Evolutionary conservation across 345 rosid species (phyloP).

Genomic region (Sonneratia alba): DNA sequence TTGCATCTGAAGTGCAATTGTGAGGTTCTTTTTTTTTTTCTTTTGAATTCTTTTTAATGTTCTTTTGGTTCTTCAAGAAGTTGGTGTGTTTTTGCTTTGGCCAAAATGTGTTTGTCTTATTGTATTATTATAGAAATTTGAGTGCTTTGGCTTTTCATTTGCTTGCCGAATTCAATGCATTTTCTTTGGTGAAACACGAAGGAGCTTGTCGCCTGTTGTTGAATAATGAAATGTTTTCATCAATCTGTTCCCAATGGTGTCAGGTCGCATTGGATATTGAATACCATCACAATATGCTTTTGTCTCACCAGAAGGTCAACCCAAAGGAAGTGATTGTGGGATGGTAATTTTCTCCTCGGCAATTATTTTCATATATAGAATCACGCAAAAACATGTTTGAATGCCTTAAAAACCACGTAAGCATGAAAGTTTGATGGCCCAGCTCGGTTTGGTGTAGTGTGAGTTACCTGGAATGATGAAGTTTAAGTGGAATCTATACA

Average conservation of each 20-base stretch:
- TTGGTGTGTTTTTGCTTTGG: background rate
- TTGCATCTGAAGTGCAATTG: background rate
- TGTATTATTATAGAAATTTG: background rate
- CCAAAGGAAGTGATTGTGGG: slow-evolving; percentile 95
- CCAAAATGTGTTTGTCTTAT: background rate
- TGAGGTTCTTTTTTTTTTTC: background rate
- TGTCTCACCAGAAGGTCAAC: slow-evolving; percentile 79
- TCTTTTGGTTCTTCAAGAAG: background rate
- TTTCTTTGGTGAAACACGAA: background rate
- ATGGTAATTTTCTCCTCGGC: slow-evolving; percentile 39
- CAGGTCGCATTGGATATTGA: slow-evolving; percentile 98
- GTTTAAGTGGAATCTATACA: background rate
- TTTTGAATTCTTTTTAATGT: background rate
- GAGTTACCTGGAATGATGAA: background rate
- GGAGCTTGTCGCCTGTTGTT: background rate
- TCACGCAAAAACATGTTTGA: background rate
- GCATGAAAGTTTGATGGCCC: background rate
- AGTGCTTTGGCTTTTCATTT: background rate
- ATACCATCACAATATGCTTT: slow-evolving; percentile 87
- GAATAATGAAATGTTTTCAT: background rate
- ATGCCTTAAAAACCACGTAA: background rate
- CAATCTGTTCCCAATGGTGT: slow-evolving; percentile 4
- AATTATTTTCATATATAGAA: background rate
- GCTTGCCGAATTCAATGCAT: background rate
- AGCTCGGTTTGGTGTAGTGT: background rate